A percentile compares a stretch with the other conserved stretches of the same genome.
These are phyloP conservation scores for Periconia digitata DNA, from an alignment of 2,329 filamentous ascomycete species.

Conservation along the genomic window DNA sequence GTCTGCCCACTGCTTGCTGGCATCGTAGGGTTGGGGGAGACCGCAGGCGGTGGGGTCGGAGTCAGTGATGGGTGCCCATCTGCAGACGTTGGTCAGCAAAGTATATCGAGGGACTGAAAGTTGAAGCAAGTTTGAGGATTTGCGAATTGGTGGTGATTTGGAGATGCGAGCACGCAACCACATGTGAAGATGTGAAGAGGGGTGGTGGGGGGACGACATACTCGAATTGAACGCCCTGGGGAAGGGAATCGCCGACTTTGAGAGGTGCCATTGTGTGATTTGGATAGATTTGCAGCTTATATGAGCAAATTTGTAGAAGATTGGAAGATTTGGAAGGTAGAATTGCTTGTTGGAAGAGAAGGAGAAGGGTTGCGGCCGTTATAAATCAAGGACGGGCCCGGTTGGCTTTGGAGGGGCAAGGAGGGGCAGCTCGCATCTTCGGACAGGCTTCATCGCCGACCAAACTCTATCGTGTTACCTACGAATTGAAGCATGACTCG, in stretches of 20 bases:
- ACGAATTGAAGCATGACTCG: too few relatives aligned
- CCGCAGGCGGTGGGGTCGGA: constrained; percentile 74
- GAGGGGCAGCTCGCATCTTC: constrained; percentile 1
- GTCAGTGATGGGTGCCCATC: constrained; percentile 79
- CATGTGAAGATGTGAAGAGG: too few relatives aligned
- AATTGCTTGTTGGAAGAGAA: neutral
- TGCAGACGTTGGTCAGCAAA: constrained; percentile 28
- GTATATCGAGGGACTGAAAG: neutral
- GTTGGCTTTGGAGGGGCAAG: neutral
- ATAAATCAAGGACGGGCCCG: too few relatives aligned
- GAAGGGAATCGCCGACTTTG: constrained; percentile 82
- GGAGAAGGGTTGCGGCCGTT: too few relatives aligned
- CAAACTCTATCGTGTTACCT: too few relatives aligned
- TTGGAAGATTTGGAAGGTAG: neutral
- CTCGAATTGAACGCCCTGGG: constrained; percentile 76
- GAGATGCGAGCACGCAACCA: too few relatives aligned
- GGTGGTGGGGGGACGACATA: too few relatives aligned
- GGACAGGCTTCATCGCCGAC: too few relatives aligned
- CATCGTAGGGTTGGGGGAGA: constrained; percentile 74
- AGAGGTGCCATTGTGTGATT: constrained; percentile 61
- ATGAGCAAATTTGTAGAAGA: neutral
- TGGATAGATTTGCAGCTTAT: constrained; percentile 1
- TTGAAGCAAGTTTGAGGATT: too few relatives aligned
- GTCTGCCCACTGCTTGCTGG: constrained; percentile 71
- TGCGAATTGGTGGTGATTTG: too few relatives aligned